phyloP scores from a whole-genome alignment of 129 eudicot species.

The Flaveria brownii region DNA sequence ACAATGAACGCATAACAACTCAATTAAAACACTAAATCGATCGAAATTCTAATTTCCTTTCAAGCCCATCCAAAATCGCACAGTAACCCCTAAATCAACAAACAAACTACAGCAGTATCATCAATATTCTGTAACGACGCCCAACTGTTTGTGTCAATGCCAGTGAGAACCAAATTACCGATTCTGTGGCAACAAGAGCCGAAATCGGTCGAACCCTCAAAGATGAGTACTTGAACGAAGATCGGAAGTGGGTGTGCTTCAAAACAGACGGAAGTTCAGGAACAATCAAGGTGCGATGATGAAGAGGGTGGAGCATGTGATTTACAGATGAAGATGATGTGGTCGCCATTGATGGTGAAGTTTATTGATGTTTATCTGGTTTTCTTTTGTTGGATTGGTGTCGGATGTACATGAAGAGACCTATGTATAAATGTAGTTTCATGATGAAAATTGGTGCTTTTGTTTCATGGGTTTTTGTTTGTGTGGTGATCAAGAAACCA shows the following conservation, averaged over 20 bases:
- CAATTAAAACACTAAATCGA: slow-evolving; percentile 12
- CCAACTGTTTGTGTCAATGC: slow-evolving; percentile 21
- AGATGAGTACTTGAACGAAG: slow-evolving; percentile 27
- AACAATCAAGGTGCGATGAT: slow-evolving; percentile 19
- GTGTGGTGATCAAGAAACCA: slow-evolving; percentile 34
- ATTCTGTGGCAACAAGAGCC: slow-evolving; percentile 45
- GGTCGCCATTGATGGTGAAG: slow-evolving; percentile 7
- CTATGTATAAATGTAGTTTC: slow-evolving; percentile 65
- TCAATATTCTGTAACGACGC: background rate
- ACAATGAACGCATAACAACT: slow-evolving; percentile 6
- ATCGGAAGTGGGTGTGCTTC: slow-evolving; percentile 33
- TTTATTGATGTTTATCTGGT: slow-evolving; percentile 25
- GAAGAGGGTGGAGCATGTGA: slow-evolving; percentile 37
- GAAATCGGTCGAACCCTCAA: slow-evolving; percentile 50
- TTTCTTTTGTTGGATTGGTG: slow-evolving; percentile 36
- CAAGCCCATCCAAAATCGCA: background rate
- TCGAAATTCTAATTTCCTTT: slow-evolving; percentile 7
- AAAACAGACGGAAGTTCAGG: slow-evolving; percentile 39
- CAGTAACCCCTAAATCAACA: background rate
- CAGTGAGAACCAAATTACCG: slow-evolving; percentile 32
- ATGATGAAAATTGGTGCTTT: slow-evolving; percentile 41
- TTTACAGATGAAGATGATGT: slow-evolving; percentile 41
- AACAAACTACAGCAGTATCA: background rate
- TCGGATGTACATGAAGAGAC: slow-evolving; percentile 43
- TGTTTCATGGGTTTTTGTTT: slow-evolving; percentile 38